These are phyloP conservation scores for Candida vartiovaarae DNA, from an alignment of 805 yeast species.

Conservation along the genomic window DNA sequence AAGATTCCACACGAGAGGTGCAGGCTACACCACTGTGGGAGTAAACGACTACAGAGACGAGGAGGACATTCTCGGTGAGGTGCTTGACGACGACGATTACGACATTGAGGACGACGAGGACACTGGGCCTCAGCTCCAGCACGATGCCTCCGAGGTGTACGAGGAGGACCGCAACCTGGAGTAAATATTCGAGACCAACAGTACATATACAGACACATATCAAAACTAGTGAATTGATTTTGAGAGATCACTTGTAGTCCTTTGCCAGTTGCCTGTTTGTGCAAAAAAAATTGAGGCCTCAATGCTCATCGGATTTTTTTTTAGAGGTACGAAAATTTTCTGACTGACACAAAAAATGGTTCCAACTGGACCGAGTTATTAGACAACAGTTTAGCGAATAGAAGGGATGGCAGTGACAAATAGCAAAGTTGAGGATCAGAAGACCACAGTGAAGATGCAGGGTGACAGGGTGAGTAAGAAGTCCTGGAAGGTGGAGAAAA, in stretches of 20 bases:
- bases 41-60: constrained; percentile 19
- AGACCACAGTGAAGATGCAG: background rate
- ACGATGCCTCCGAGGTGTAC: constrained; percentile 10
- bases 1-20: constrained; percentile 20
- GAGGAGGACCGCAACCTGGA: constrained; percentile 12
- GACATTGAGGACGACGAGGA: constrained; percentile 17
- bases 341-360: constrained; percentile 1
- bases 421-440: background rate
- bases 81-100: constrained; percentile 19
- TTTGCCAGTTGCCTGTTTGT: too few species aligned
- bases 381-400: too few species aligned
- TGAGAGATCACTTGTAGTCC: background rate
- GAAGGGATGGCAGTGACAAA: constrained; percentile 1
- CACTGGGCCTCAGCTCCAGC: background rate
- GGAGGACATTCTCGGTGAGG: constrained; percentile 19
- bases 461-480: constrained; percentile 33
- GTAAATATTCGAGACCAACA: background rate
- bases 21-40: constrained; percentile 14
- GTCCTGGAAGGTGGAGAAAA: constrained; percentile 68
- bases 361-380: too few species aligned
- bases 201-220: background rate
- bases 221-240: too few species aligned
- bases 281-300: too few species aligned
- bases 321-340: background rate
- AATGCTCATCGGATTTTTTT: background rate